Evolutionary conservation across 2,329 filamentous ascomycete species (phyloP).

Genomic region (Cylindrodendrum hubeiense): DNA sequence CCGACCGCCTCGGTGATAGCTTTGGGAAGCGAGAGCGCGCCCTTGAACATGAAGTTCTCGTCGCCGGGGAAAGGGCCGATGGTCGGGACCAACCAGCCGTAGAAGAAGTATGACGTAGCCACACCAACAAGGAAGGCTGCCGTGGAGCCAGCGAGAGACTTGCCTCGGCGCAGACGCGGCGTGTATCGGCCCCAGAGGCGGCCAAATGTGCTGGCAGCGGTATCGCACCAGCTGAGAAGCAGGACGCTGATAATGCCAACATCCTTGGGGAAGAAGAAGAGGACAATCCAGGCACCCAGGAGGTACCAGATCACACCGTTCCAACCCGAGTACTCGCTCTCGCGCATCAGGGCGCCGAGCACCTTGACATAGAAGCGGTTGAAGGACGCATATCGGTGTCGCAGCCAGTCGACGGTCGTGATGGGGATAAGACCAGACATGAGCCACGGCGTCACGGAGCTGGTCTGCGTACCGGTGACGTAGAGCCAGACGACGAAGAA

Average conservation of each 20-base stretch:
- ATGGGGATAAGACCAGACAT: constrained; percentile 87
- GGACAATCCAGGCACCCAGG: constrained; percentile 87
- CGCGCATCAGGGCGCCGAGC: constrained; percentile 93
- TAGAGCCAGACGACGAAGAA: constrained; percentile 94
- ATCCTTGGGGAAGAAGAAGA: constrained; percentile 93
- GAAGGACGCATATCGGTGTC: constrained; percentile 83
- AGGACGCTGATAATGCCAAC: constrained; percentile 90
- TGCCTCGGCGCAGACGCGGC: constrained; percentile 84
- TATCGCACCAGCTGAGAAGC: constrained; percentile 97
- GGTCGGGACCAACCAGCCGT: constrained; percentile 83
- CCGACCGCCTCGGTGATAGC: constrained; percentile 71
- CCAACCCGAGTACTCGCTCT: constrained; percentile 93
- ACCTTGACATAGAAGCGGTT: constrained; percentile 89
- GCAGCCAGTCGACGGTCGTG: constrained; percentile 82
- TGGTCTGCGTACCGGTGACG: constrained; percentile 80
- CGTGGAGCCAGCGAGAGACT: constrained; percentile 89
- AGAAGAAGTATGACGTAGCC: constrained; percentile 86
- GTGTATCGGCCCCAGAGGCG: constrained; percentile 92
- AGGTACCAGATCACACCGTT: constrained; percentile 99
- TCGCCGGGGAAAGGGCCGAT: constrained; percentile 77
- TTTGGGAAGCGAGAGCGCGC: constrained; percentile 77
- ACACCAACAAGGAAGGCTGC: constrained; percentile 88
- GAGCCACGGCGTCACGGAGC: constrained; percentile 85
- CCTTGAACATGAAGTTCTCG: constrained; percentile 82
- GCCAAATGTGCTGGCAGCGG: constrained; percentile 94